Conservation (phyloP, 225 moss, liverwort and hornwort species). For the Lunularia cruciata region DNA sequence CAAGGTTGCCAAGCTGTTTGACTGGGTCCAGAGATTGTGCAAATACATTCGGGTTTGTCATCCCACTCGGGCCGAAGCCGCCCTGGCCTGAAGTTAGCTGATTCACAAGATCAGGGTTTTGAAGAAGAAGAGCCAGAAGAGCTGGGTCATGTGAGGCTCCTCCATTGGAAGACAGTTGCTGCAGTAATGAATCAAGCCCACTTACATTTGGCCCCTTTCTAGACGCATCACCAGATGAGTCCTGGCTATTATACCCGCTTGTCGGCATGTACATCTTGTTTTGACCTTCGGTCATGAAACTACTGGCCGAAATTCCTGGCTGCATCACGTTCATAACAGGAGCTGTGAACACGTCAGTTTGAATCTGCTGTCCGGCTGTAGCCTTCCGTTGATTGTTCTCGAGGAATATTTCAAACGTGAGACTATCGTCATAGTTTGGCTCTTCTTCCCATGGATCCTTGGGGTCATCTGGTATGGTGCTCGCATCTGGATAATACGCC, state of each 20-base stretch:
- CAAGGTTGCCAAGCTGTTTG: slow-evolving; percentile 45
- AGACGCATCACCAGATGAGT: slow-evolving; percentile 4
- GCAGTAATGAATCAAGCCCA: slow-evolving; percentile 29
- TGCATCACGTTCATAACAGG: slow-evolving; percentile 5
- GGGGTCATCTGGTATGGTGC: slow-evolving; percentile 67
- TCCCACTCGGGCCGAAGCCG: slow-evolving; percentile 38
- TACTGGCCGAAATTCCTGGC: neutral
- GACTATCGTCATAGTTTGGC: slow-evolving; percentile 82
- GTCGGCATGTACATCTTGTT: neutral
- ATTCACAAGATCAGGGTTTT: slow-evolving; percentile 77
- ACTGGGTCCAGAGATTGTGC: slow-evolving; percentile 46
- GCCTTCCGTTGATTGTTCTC: slow-evolving; percentile 33
- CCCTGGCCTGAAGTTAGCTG: slow-evolving; percentile 75
- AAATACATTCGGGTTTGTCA: slow-evolving; percentile 45
- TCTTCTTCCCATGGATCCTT: slow-evolving; percentile 98
- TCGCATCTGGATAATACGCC: slow-evolving; percentile 55
- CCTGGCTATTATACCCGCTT: slow-evolving; percentile 2
- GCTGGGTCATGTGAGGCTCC: slow-evolving; percentile 72
- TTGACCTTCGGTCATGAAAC: slow-evolving; percentile 15
- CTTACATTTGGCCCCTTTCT: slow-evolving; percentile 13
- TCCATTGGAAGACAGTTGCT: slow-evolving; percentile 32
- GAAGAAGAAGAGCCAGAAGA: slow-evolving; percentile 88
- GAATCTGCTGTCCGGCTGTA: slow-evolving; percentile 2
- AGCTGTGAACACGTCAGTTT: slow-evolving; percentile 16
- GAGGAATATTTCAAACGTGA: slow-evolving; percentile 74